These are phyloP conservation scores for Ophiobolus disseminans DNA, from an alignment of 2,329 filamentous ascomycete genomes.

Conservation along the genomic window DNA sequence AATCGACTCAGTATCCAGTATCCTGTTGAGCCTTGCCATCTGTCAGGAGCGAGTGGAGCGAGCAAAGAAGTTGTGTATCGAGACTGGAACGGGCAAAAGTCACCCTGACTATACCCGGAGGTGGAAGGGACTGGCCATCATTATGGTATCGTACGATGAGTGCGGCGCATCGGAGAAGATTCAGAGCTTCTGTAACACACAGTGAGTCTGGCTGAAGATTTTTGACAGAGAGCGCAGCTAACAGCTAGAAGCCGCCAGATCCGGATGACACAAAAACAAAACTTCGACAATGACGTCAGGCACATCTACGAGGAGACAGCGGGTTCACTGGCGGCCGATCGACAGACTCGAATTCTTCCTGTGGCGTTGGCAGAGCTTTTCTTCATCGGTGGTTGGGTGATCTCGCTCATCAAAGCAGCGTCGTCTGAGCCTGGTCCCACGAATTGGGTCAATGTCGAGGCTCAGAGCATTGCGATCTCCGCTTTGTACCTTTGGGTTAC, in stretches of 20 bases:
- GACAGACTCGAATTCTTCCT: constrained; percentile 22
- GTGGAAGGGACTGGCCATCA: constrained; percentile 26
- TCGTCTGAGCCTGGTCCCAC: constrained; percentile 20
- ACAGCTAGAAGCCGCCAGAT: constrained; percentile 5
- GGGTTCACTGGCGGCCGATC: constrained; percentile 19
- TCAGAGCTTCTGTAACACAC: constrained; percentile 8
- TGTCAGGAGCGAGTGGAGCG: constrained; percentile 13
- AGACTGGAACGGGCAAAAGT: constrained; percentile 1
- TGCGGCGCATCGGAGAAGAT: constrained; percentile 19
- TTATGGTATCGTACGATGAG: constrained; percentile 30
- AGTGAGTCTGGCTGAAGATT: constrained; percentile 9
- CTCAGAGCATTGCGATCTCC: constrained; percentile 23
- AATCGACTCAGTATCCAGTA: constrained; percentile 23
- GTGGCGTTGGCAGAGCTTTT: constrained; percentile 22
- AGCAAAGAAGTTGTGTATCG: constrained; percentile 16
- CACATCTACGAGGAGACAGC: constrained; percentile 27
- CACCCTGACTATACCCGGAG: constrained; percentile 14
- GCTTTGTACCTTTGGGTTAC: constrained; percentile 30
- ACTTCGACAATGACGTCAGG: constrained; percentile 15
- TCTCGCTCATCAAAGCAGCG: constrained; percentile 24
- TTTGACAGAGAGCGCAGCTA: constrained; percentile 1
- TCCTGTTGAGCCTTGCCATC: constrained; percentile 20
- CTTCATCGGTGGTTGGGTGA: constrained; percentile 27
- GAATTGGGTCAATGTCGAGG: constrained; percentile 29
- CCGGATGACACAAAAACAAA: constrained; percentile 1